A percentile compares a stretch with the other conserved stretches of the same genome.
phyloP scores from a whole-genome alignment of 257 asterid genomes.

The Plantago major region DNA sequence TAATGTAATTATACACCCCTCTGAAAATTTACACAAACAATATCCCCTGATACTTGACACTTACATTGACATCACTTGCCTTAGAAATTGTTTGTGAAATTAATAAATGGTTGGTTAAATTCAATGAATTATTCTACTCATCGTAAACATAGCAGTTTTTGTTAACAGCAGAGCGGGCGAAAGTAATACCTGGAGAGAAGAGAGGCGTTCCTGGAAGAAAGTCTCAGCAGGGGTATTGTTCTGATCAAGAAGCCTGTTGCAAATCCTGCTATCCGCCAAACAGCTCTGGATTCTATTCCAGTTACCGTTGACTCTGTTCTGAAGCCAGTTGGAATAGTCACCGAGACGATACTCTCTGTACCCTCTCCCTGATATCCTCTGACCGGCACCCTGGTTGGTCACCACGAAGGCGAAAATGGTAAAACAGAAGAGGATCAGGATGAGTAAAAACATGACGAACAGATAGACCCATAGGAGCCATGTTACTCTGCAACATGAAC shows the following conservation, averaged over 20 bases:
- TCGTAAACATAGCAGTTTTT: too few relatives aligned
- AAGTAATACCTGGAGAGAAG: slow-evolving; percentile 43
- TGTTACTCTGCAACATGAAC: slow-evolving; percentile 45
- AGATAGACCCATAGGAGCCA: slow-evolving; percentile 53
- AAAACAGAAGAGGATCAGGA: slow-evolving; percentile 33
- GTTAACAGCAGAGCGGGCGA: too few relatives aligned
- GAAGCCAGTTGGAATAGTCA: slow-evolving; percentile 52
- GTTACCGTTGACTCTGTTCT: slow-evolving; percentile 37
- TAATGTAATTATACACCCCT: too few relatives aligned
- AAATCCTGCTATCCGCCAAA: slow-evolving; percentile 39
- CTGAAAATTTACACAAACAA: too few relatives aligned
- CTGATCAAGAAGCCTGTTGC: slow-evolving; percentile 27
- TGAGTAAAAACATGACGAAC: slow-evolving; percentile 42
- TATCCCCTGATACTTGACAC: too few relatives aligned
- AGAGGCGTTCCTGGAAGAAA: slow-evolving; percentile 30
- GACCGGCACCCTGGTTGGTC: slow-evolving; percentile 55
- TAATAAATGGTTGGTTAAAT: too few relatives aligned
- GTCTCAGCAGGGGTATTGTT: slow-evolving; percentile 23
- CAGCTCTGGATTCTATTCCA: slow-evolving; percentile 49
- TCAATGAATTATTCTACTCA: too few relatives aligned
- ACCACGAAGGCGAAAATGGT: slow-evolving; percentile 56
- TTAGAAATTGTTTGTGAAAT: too few relatives aligned
- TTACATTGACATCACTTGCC: too few relatives aligned
- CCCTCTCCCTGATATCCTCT: slow-evolving; percentile 33
- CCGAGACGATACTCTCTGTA: slow-evolving; percentile 52